A percentile compares a stretch with the other conserved stretches of the same genome.
Evolutionary conservation across 306 rosid species (phyloP).

Genomic region (Purshia tridentata): DNA sequence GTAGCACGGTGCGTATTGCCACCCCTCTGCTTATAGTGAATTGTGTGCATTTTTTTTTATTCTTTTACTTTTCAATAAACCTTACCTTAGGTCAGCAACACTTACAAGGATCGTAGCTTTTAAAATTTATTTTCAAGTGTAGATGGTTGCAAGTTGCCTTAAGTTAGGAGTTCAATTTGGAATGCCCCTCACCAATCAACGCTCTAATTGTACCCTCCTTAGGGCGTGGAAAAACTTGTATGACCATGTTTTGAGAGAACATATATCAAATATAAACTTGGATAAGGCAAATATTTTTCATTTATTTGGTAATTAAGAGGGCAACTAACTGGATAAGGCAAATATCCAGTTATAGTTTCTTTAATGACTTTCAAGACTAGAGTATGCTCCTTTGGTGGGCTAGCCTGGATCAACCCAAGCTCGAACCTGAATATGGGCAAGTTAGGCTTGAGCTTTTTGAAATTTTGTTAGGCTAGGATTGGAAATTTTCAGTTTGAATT

Average conservation of each 20-base stretch:
- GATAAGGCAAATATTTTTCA: background rate
- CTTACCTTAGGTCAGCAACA: background rate
- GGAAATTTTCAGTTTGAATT: background rate
- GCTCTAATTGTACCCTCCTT: background rate
- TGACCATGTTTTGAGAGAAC: background rate
- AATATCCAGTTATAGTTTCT: background rate
- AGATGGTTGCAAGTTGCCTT: background rate
- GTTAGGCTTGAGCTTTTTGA: background rate
- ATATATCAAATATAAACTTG: background rate
- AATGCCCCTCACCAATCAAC: background rate
- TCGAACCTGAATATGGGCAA: background rate
- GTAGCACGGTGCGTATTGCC: constrained; percentile 75
- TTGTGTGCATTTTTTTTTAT: constrained; percentile 12
- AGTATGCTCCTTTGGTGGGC: background rate
- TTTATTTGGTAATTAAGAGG: background rate
- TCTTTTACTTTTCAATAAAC: background rate
- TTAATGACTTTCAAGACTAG: background rate
- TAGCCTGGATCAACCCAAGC: background rate
- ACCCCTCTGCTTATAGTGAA: constrained; percentile 26
- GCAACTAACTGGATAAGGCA: no score
- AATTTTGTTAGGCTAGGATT: background rate
- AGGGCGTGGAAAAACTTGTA: background rate
- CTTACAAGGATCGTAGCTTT: background rate
- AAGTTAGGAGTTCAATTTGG: background rate
- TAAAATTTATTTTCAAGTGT: background rate